A percentile compares a stretch with the other conserved stretches of the same genome.
Conservation (phyloP, 2,329 filamentous ascomycete species). For the Cladophialophora chaetospira region DNA sequence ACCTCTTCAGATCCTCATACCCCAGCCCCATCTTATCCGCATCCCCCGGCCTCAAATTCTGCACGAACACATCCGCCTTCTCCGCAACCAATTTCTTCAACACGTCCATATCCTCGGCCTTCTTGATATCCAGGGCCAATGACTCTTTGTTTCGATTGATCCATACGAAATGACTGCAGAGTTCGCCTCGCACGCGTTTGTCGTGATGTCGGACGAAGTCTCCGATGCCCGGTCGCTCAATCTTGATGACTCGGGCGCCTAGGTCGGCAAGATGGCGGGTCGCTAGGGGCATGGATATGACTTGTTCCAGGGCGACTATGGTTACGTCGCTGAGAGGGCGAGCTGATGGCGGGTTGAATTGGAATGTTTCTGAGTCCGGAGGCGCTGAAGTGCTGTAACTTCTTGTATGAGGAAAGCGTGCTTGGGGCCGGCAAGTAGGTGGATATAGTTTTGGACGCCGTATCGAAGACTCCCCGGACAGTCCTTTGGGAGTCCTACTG, state of each 20-base stretch:
- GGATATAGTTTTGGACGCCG: no score
- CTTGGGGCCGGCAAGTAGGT: no score
- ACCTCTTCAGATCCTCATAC: constrained; percentile 44
- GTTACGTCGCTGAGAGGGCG: constrained; percentile 50
- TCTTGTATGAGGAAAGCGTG: not conserved
- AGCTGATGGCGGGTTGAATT: constrained; percentile 24
- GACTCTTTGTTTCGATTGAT: constrained; percentile 58
- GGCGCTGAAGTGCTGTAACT: not conserved
- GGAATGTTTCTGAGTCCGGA: constrained; percentile 3
- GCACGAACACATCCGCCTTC: constrained; percentile 55
- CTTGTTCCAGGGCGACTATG: constrained; percentile 57
- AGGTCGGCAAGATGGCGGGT: constrained; percentile 58
- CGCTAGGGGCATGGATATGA: constrained; percentile 58
- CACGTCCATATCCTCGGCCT: constrained; percentile 45
- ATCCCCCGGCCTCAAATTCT: constrained; percentile 57
- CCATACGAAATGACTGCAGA: constrained; percentile 60
- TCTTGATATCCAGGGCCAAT: constrained; percentile 54
- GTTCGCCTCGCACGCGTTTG: constrained; percentile 49
- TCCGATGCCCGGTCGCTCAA: constrained; percentile 54
- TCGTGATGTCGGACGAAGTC: constrained; percentile 59
- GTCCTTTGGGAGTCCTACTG: no score
- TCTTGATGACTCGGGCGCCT: constrained; percentile 58
- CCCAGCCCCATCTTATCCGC: constrained; percentile 52
- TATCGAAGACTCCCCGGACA: no score
- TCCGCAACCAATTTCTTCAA: constrained; percentile 46